Base-by-base conservation (phyloP, 208 protist species). In the Trypanosoma cruzi region DNA sequence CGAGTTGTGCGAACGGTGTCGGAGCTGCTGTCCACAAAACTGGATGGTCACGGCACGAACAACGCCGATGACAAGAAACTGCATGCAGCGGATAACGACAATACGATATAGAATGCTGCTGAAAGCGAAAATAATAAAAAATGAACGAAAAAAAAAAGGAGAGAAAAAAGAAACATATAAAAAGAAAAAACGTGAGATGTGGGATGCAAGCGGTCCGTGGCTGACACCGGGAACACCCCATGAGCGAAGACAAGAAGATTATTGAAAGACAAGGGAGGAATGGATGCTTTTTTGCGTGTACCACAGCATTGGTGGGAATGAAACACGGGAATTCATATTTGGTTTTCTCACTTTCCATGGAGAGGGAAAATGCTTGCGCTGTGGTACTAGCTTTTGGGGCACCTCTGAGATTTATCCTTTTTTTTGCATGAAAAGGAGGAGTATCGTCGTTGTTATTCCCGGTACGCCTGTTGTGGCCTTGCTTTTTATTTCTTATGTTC, bases 121-220 rank as follows among this genome's bases (percentile, higher is more conserved):
- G 13, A 54, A 54, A 54, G 24, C 16, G 10, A 54, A 54, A 57
- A 34, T 36, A 34, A 57, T 57, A 57, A 57, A 34, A 34, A 57
- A n/a, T n/a, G 10, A 57, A 34, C 4, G 14, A 57, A 34, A 57
- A 2, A 57, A 18, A 57, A 6, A 57, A 34, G 14, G 28, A 34
- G 28, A 57, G 10, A 16, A 22, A 16, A 8, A 16, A 5, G 22
- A 52, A 13, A 40, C 4, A 40, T 13, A 40, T 40, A 4, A 4
- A 44, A 44, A 14, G 11, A 44, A 44, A 44, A 1, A 14, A 44
- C 10, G 40, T 20, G 3, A 44, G 40, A 14, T 14, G 36, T 40
- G 10, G 36, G 36, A 40, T 40, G 36, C 36, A 10, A 40, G 10
- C 10, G 36, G 4, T 10, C 10, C 36, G 36, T 10, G 6, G 4